Evolutionary conservation across 2,329 filamentous ascomycete genomes (phyloP), one percentile per base, ranked within the genome.

Genomic region (Ceratocystis cacaofunesta): DNA sequence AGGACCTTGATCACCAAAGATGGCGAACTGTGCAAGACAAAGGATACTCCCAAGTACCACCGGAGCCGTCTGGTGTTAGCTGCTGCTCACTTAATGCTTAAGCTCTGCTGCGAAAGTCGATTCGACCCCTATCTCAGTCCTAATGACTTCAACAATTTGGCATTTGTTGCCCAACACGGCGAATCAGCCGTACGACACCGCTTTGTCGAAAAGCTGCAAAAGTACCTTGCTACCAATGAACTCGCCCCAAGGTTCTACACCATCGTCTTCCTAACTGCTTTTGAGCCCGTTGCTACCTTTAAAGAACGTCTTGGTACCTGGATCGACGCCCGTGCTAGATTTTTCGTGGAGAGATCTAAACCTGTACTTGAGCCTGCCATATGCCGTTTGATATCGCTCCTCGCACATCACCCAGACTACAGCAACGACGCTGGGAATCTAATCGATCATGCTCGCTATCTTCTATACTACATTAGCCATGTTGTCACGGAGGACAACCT

Each of bases 391-490:
- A 79, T 99, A 63, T 94, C 91, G 61, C 78, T 99, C 55, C 81
- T 99, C 55, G 92, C 92, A 4, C 92, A 97, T 73, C 94, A 99
- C 73, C 92, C 92, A 0, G 94, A 99, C 74, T 96, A 92, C 70
- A 85, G 82, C 68, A 74, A 80, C 1, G 81, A 83, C 5, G 75
- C 85, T 1, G 81, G 84, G 15, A 87, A 91, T 61, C 77, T 96
- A 61, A 79, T 85, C 57, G 90, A 96, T 72, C 92, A 95, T 73
- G 86, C 89, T 5, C 85, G 86, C 70, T 99, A 97, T 74, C 85
- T 99, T 66, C 74, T 96, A 52, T 96, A 92, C 76, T 99, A 95
- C 72, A 79, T 97, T 60, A 85, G 82, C 68, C 85, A 86, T 46
- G 85, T 96, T 19, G 90, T 90, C 8, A 92, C 86, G 0, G 89